Evolutionary conservation across 306 rosid species (phyloP), one percentile per base, ranked within the genome.

Genomic region (Oemleria cerasiformis): DNA sequence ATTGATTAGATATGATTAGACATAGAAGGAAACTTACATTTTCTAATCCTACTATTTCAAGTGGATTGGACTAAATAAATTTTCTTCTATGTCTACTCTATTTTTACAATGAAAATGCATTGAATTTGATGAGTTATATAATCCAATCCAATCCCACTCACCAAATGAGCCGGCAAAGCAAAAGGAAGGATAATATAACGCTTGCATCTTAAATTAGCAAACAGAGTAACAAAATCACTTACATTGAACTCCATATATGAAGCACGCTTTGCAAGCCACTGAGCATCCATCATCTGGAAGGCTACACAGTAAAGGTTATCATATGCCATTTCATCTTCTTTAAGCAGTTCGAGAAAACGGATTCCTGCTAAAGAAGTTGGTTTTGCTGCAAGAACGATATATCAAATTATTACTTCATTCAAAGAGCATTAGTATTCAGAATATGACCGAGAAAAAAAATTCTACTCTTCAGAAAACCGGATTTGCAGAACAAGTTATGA

Each of bases 201-300:
- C 63, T 42, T 12, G 25, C 14, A 40, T 40, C 63, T 20, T 40
- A n/a, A 69, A 53, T 15, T 48, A 8, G 14, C 20, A 15, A 21
- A 67, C 19, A 11, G 23, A 44, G 53, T 25, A 19, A 42, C 15
- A 73, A 72, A 9, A 19, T 11, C 2, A 50, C 68, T 81, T 91
- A 94, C 99, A 57, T 94, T 94, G 82, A 94, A 94, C 41, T 91
- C 91, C 99, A 94, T 89, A 67, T 94, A 94, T 0, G 99, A 80
- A 39, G 99, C 97, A n/a, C 87, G 92, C 79, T 79, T 89, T 23
- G 97, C 92, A 9, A 94, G 92, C 99, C 99, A 94, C 67, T 91
- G 96, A 58, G 91, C 96, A 84, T 94, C 99, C 97, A 94, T 89
- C 95, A 91, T 86, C 79, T 78, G 90, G 77, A 87, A 94, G 65